Evolutionary conservation across 108 stramenopile genomes (phyloP).

Genomic region (Epithemia pelagica): DNA sequence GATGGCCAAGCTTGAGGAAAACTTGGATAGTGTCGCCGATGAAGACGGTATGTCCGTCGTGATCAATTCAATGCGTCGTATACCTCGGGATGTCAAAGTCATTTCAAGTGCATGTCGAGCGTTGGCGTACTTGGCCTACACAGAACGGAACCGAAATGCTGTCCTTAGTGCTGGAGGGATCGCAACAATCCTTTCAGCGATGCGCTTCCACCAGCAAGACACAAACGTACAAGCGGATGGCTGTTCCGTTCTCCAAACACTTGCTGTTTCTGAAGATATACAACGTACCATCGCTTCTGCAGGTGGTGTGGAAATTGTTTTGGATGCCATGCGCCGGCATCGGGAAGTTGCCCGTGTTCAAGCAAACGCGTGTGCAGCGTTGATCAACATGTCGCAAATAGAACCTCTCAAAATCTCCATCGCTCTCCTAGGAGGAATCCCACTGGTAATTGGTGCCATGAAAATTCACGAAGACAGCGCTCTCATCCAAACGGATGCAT

Average conservation of each 20-base stretch:
- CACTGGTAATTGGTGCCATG: conserved; percentile 62
- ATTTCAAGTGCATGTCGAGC: background rate
- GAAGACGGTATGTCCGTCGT: background rate
- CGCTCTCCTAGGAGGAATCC: conserved; percentile 52
- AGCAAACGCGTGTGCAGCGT: conserved; percentile 46
- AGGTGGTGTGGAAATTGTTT: conserved; percentile 32
- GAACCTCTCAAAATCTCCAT: conserved; percentile 32
- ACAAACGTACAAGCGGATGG: conserved; percentile 52
- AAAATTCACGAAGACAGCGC: conserved; percentile 51
- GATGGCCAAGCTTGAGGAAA: background rate
- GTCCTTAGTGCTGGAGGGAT: background rate
- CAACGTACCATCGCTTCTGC: background rate
- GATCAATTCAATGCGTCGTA: background rate
- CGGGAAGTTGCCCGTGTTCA: conserved; percentile 42
- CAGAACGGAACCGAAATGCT: background rate
- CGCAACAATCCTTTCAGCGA: conserved; percentile 44
- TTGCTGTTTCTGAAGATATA: background rate
- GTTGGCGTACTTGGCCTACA: background rate
- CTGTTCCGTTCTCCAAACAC: conserved; percentile 36
- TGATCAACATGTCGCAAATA: conserved; percentile 49
- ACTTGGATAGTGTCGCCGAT: background rate
- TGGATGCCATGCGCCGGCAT: conserved; percentile 40
- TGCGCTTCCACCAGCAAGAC: conserved; percentile 44
- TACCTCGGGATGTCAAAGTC: background rate
- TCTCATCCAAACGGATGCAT: conserved; percentile 51